These are phyloP conservation scores for Cicer judaicum DNA, from an alignment of 306 rosid genomes.

Conservation along the genomic window DNA sequence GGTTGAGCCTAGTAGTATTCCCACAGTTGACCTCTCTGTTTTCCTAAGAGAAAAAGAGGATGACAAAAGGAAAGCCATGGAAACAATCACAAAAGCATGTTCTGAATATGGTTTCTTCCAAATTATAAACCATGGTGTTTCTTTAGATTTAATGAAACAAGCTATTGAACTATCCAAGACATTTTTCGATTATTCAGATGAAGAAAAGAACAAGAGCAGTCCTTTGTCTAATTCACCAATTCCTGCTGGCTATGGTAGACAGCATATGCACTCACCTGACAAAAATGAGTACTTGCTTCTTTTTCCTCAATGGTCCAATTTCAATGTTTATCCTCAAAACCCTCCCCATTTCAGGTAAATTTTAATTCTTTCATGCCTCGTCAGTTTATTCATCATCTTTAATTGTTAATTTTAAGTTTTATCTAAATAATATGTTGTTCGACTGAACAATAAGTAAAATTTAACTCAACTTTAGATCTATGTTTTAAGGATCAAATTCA, in stretches of 20 bases:
- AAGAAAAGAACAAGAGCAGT: slow-evolving; percentile 51
- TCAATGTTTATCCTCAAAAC: slow-evolving; percentile 52
- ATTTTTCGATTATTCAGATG: slow-evolving; percentile 50
- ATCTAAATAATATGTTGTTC: not conserved
- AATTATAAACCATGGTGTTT: slow-evolving; percentile 56
- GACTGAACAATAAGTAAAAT: not conserved
- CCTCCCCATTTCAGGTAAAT: slow-evolving; percentile 52
- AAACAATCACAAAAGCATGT: slow-evolving; percentile 54
- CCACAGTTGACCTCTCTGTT: slow-evolving; percentile 54
- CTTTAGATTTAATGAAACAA: slow-evolving; percentile 42
- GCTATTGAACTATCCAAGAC: slow-evolving; percentile 48
- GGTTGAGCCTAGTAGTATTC: slow-evolving; percentile 44
- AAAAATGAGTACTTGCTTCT: slow-evolving; percentile 53
- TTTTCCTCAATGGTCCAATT: slow-evolving; percentile 49
- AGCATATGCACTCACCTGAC: slow-evolving; percentile 40
- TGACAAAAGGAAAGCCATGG: slow-evolving; percentile 40
- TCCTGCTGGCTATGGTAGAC: slow-evolving; percentile 57
- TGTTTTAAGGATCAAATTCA: too few relatives aligned
- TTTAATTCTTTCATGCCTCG: not conserved
- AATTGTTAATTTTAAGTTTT: not conserved
- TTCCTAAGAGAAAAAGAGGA: slow-evolving; percentile 36
- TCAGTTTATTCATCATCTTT: not conserved
- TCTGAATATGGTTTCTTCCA: slow-evolving; percentile 60
- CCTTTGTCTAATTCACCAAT: slow-evolving; percentile 45
- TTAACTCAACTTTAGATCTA: too few relatives aligned